Evolutionary conservation across 108 stramenopile species (phyloP).

Genomic region (Nitzschia sp.): DNA sequence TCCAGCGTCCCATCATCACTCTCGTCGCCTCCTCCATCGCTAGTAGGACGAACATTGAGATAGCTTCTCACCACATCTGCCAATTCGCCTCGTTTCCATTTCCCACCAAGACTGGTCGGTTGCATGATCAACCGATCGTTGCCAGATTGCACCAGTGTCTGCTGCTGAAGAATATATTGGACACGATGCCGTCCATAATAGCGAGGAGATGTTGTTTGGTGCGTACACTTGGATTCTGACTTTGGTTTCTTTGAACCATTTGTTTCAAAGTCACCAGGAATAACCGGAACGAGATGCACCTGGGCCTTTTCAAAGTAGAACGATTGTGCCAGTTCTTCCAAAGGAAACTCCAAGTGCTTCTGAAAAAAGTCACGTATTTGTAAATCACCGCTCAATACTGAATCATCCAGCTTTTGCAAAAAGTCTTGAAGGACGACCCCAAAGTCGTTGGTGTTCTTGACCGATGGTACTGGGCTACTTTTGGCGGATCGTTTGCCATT

Average conservation of each 20-base stretch:
- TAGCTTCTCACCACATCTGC: slow-evolving; percentile 55
- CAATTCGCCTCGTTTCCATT: slow-evolving; percentile 57
- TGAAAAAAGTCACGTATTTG: slow-evolving; percentile 50
- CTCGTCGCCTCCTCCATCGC: not conserved
- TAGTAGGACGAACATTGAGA: slow-evolving; percentile 28
- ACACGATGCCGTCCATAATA: slow-evolving; percentile 76
- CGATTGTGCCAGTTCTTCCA: slow-evolving; percentile 28
- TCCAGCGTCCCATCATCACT: slow-evolving; percentile 29
- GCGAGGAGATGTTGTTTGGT: slow-evolving; percentile 1
- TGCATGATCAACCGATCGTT: slow-evolving; percentile 67
- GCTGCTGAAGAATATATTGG: slow-evolving; percentile 52
- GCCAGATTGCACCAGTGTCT: slow-evolving; percentile 7
- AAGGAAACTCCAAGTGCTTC: slow-evolving; percentile 38
- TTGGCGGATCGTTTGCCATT: no score
- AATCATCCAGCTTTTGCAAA: slow-evolving; percentile 57
- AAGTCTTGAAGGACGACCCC: slow-evolving; percentile 68
- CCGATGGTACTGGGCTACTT: not conserved
- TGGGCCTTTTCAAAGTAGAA: slow-evolving; percentile 63
- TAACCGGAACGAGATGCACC: slow-evolving; percentile 67
- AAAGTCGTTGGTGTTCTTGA: slow-evolving; percentile 51
- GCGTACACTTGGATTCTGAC: not conserved
- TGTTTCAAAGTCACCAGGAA: slow-evolving; percentile 60
- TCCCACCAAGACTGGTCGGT: slow-evolving; percentile 71
- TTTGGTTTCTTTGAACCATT: not conserved
- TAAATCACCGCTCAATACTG: slow-evolving; percentile 18